phyloP scores from a whole-genome alignment of 805 yeast species.

The Zygosaccharomyces siamensis region DNA sequence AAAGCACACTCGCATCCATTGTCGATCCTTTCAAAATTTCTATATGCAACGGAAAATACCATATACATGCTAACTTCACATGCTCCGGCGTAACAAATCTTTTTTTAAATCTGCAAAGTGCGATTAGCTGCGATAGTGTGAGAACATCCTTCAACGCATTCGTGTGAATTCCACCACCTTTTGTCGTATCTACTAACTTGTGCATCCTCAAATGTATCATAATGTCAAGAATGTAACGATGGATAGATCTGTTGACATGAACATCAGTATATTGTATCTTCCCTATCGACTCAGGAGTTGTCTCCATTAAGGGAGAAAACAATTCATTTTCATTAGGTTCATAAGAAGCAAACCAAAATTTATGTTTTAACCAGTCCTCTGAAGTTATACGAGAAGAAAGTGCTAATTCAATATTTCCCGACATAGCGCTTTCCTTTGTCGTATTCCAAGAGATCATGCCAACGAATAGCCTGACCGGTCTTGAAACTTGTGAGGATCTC shows the following conservation, averaged over 20 bases:
- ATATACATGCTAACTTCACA: conserved; percentile 45
- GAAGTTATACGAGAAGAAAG: conserved; percentile 12
- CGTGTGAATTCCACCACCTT: conserved; percentile 49
- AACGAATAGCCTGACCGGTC: conserved; percentile 5
- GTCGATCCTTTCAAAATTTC: conserved; percentile 40
- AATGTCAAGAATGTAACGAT: conserved; percentile 54
- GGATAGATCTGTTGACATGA: conserved; percentile 43
- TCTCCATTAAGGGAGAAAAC: neutral
- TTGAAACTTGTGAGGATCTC: conserved; percentile 3
- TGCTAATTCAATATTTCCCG: neutral
- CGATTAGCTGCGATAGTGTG: conserved; percentile 38
- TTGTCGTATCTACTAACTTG: conserved; percentile 41
- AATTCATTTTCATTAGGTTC: conserved; percentile 11
- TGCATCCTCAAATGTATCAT: conserved; percentile 52
- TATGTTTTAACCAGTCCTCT: conserved; percentile 39
- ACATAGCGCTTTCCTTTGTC: neutral
- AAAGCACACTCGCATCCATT: conserved; percentile 30
- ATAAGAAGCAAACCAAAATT: conserved; percentile 33
- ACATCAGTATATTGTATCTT: conserved; percentile 22
- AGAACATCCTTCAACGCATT: conserved; percentile 43
- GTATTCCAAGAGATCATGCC: conserved; percentile 14
- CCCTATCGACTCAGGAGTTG: neutral
- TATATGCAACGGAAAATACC: conserved; percentile 49
- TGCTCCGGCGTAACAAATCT: conserved; percentile 48
- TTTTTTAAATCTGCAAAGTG: conserved; percentile 32